Evolutionary conservation across 768 basidiomycete genomes (phyloP).

Genomic region (Hydnomerulius pinastri): DNA sequence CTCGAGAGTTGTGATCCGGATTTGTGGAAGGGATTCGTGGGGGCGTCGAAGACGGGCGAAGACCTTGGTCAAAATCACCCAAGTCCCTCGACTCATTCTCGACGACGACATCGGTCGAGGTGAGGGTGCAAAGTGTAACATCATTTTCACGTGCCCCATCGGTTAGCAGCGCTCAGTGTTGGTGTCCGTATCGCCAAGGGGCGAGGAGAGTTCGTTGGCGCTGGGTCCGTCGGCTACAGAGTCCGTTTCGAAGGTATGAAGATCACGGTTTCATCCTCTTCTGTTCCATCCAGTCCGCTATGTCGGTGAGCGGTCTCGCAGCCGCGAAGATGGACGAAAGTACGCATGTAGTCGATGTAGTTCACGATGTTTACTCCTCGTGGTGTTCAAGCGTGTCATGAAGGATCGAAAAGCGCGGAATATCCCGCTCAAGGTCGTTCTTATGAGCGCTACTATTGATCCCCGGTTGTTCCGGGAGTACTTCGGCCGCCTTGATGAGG

Average conservation of each 20-base stretch:
- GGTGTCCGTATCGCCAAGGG: slow-evolving; percentile 91
- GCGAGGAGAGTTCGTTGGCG: slow-evolving; percentile 71
- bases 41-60: slow-evolving; percentile 61
- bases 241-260: slow-evolving; percentile 85
- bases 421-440: slow-evolving; percentile 78
- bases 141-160: slow-evolving; percentile 90
- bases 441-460: slow-evolving; percentile 98
- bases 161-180: slow-evolving; percentile 89
- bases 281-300: slow-evolving; percentile 85
- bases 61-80: slow-evolving; percentile 87
- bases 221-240: slow-evolving; percentile 78
- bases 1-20: slow-evolving; percentile 80
- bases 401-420: slow-evolving; percentile 69
- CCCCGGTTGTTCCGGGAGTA: slow-evolving; percentile 87
- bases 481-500: slow-evolving; percentile 70
- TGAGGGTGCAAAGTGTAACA: slow-evolving; percentile 81
- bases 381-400: slow-evolving; percentile 83
- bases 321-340: slow-evolving; percentile 64
- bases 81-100: slow-evolving; percentile 89
- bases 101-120: slow-evolving; percentile 78
- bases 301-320: slow-evolving; percentile 43
- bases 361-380: slow-evolving; percentile 89
- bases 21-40: slow-evolving; percentile 74
- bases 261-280: slow-evolving; percentile 86
- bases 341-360: slow-evolving; percentile 94